A percentile compares a stretch with the other conserved stretches of the same genome.
phyloP scores from a whole-genome alignment of 805 yeast species.

The Candida methanosorbosa region DNA sequence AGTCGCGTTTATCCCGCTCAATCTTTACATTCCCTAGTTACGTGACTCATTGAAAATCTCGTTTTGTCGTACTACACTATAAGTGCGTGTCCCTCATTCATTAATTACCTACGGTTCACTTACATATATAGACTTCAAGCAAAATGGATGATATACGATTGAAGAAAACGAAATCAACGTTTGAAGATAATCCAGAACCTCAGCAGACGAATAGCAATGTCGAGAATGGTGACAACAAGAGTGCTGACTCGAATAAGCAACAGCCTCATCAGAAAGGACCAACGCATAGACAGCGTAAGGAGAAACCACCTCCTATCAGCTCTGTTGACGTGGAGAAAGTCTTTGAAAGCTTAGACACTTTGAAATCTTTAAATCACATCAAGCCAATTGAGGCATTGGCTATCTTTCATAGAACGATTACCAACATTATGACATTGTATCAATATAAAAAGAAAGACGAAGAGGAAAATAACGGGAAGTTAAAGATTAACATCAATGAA shows the following conservation, averaged over 20 bases:
- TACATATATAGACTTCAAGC: no score
- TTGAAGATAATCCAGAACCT: not conserved
- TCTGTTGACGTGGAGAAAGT: conserved; percentile 25
- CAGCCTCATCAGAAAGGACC: not conserved
- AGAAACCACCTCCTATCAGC: conserved; percentile 4
- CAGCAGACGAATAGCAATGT: not conserved
- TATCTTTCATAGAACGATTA: conserved; percentile 15
- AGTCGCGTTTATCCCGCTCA: no score
- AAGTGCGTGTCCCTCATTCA: no score
- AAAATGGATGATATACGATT: not conserved
- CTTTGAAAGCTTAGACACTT: conserved; percentile 12
- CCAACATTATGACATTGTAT: conserved; percentile 14
- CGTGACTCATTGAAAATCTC: no score
- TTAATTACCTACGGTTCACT: no score
- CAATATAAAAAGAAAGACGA: not conserved
- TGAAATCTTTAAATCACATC: conserved; percentile 13
- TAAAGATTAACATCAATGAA: no score
- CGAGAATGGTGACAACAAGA: not conserved
- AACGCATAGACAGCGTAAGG: not conserved
- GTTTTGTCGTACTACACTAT: no score
- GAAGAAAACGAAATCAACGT: not conserved
- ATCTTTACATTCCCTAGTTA: no score
- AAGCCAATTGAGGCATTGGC: conserved; percentile 21
- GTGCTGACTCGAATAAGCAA: not conserved
- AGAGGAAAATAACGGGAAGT: no score